Evolutionary conservation across 2,329 filamentous ascomycete species (phyloP).

Genomic region (Pyrenochaeta sp.): DNA sequence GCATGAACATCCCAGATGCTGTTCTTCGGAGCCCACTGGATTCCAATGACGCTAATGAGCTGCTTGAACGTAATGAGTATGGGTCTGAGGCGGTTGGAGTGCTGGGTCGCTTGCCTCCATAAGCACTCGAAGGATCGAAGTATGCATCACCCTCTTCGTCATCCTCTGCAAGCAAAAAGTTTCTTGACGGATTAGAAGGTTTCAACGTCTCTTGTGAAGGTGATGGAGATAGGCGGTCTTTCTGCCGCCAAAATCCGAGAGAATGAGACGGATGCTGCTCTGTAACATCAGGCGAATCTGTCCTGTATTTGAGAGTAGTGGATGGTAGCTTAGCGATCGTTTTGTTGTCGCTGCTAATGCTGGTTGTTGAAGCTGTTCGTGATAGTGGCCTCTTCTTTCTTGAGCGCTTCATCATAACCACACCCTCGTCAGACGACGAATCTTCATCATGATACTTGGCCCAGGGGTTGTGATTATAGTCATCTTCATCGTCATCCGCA

Average conservation of each 20-base stretch:
- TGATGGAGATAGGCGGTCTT: slow-evolving; percentile 68
- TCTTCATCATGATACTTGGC: slow-evolving; percentile 56
- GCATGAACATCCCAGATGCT: slow-evolving; percentile 90
- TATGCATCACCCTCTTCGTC: slow-evolving; percentile 54
- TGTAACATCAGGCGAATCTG: slow-evolving; percentile 75
- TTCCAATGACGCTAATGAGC: slow-evolving; percentile 25
- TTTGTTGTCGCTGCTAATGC: slow-evolving; percentile 72
- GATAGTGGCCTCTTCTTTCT: slow-evolving; percentile 57
- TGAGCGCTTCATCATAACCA: slow-evolving; percentile 82
- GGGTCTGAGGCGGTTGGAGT: slow-evolving; percentile 45
- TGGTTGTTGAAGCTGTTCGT: slow-evolving; percentile 64
- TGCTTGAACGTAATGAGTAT: slow-evolving; percentile 26
- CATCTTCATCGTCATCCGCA: slow-evolving; percentile 71
- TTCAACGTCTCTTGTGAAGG: slow-evolving; percentile 84
- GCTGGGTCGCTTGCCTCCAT: slow-evolving; percentile 44
- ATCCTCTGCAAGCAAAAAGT: slow-evolving; percentile 71
- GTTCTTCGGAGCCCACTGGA: slow-evolving; percentile 75
- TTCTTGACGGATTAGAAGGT: slow-evolving; percentile 72
- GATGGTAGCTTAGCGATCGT: slow-evolving; percentile 89
- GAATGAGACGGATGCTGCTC: slow-evolving; percentile 58
- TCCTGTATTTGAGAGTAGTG: slow-evolving; percentile 85
- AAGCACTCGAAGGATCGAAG: slow-evolving; percentile 54
- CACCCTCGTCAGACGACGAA: slow-evolving; percentile 74
- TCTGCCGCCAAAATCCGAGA: slow-evolving; percentile 55
- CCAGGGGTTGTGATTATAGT: slow-evolving; percentile 52